Percentiles rank a stretch among this genome's conserved stretches.
phyloP scores from a whole-genome alignment of 805 yeast species.

The Sungouiella thailandica region DNA sequence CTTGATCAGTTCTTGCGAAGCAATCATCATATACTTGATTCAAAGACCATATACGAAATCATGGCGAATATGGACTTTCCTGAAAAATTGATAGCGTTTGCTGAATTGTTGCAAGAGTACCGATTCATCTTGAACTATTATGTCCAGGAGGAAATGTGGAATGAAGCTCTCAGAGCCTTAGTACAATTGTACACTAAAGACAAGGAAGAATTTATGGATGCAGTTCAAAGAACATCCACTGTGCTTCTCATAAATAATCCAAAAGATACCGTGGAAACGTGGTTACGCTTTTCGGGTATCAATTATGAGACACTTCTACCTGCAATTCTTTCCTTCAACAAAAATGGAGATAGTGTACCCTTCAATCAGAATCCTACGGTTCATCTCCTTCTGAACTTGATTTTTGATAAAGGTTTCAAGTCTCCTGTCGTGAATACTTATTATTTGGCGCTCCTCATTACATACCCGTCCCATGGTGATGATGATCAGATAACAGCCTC shows the following conservation, averaged over 20 bases:
- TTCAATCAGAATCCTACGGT: constrained; percentile 58
- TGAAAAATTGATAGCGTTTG: constrained; percentile 60
- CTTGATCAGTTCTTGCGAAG: constrained; percentile 48
- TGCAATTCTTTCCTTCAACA: constrained; percentile 65
- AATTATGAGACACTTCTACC: constrained; percentile 68
- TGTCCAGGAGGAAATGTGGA: constrained; percentile 69
- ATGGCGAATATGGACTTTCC: constrained; percentile 62
- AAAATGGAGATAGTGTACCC: constrained; percentile 34
- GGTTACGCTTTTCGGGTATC: constrained; percentile 58
- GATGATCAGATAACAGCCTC: constrained; percentile 31
- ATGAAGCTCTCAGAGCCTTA: constrained; percentile 57
- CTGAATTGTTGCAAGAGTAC: constrained; percentile 63
- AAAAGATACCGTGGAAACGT: constrained; percentile 62
- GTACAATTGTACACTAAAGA: constrained; percentile 45
- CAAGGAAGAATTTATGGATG: constrained; percentile 13
- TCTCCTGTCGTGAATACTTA: constrained; percentile 60
- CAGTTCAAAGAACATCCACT: constrained; percentile 65
- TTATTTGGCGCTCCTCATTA: constrained; percentile 60
- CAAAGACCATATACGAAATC: constrained; percentile 65
- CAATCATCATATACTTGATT: constrained; percentile 51
- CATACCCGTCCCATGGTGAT: constrained; percentile 34
- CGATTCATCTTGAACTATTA: constrained; percentile 65
- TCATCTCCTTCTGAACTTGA: constrained; percentile 53
- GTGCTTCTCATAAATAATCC: constrained; percentile 68
- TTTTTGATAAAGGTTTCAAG: constrained; percentile 34